Conservation (phyloP, 1,284 basidiomycete species). For the Cryptococcus sp. region DNA sequence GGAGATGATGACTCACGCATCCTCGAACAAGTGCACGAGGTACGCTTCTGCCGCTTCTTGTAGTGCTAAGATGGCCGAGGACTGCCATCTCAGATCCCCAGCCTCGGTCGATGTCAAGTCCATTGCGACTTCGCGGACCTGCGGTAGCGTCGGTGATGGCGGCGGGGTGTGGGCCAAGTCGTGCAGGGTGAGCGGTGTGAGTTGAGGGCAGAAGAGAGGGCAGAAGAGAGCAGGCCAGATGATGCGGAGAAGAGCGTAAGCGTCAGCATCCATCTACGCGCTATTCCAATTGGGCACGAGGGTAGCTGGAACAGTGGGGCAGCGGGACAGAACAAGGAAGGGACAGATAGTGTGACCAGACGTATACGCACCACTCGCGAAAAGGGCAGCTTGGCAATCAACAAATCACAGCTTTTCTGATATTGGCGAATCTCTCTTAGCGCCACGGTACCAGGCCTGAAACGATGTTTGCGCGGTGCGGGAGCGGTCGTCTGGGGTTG, state of each 20-base stretch:
- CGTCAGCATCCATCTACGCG: no score
- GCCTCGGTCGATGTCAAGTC: conserved; percentile 79
- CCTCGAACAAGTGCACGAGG: conserved; percentile 91
- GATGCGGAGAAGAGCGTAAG: neutral
- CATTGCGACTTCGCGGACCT: conserved; percentile 90
- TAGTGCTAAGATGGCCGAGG: conserved; percentile 81
- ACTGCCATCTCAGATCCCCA: conserved; percentile 81
- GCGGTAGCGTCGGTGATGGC: conserved; percentile 8
- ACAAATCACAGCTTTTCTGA: conserved; percentile 86
- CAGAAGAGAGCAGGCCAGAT: neutral
- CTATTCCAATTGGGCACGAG: no score
- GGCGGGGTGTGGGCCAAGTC: neutral
- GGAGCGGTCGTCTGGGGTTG: neutral
- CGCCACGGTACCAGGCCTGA: conserved; percentile 83
- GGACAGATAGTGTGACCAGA: neutral
- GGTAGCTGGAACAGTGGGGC: no score
- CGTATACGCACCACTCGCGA: conserved; percentile 75
- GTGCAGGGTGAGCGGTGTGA: neutral
- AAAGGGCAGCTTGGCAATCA: conserved; percentile 86
- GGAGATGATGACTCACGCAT: conserved; percentile 69
- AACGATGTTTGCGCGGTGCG: conserved; percentile 54
- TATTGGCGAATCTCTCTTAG: conserved; percentile 89
- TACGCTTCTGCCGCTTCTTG: conserved; percentile 95
- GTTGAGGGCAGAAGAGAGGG: neutral
- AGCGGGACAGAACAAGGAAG: no score